Percentiles rank a stretch among this genome's conserved stretches.
These are phyloP conservation scores for Zalerion maritima DNA, from an alignment of 495 filamentous ascomycete species.

Conservation along the genomic window DNA sequence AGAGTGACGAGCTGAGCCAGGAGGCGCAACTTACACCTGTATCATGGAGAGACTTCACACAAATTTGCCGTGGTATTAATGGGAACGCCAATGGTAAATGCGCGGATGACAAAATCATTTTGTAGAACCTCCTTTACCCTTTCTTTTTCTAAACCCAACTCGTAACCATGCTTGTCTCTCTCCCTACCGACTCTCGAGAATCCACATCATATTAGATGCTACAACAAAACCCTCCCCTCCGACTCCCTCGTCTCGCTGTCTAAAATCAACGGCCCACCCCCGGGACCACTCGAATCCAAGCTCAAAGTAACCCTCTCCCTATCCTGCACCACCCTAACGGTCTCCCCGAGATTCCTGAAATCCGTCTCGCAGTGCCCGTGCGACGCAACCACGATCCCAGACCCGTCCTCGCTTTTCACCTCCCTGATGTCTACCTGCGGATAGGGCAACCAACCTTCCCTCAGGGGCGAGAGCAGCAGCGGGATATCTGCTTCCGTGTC, in stretches of 20 bases:
- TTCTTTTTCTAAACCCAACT: too few species aligned
- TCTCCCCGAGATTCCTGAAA: constrained; percentile 60
- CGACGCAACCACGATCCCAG: not conserved
- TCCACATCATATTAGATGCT: constrained; percentile 1
- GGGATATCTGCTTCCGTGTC: constrained; percentile 36
- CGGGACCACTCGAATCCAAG: constrained; percentile 47
- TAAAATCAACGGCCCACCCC: constrained; percentile 48
- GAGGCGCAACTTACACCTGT: too few species aligned
- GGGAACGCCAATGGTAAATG: too few species aligned
- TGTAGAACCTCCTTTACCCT: too few species aligned
- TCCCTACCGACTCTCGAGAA: too few species aligned
- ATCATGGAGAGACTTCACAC: too few species aligned
- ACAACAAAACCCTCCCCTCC: constrained; percentile 23
- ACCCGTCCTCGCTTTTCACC: constrained; percentile 17
- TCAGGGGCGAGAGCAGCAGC: constrained; percentile 63
- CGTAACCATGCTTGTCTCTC: too few species aligned
- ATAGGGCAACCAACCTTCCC: constrained; percentile 58
- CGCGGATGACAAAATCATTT: too few species aligned
- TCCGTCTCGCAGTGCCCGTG: constrained; percentile 59
- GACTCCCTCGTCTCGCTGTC: constrained; percentile 32
- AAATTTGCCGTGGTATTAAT: too few species aligned
- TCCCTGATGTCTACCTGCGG: constrained; percentile 66
- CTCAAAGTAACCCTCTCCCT: constrained; percentile 62
- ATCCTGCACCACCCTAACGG: constrained; percentile 61
- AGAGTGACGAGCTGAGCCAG: too few species aligned